Percentiles rank a stretch among this genome's conserved stretches.
Conservation (phyloP, 202 grass and related monocot species). For the Zoysia matrella region DNA sequence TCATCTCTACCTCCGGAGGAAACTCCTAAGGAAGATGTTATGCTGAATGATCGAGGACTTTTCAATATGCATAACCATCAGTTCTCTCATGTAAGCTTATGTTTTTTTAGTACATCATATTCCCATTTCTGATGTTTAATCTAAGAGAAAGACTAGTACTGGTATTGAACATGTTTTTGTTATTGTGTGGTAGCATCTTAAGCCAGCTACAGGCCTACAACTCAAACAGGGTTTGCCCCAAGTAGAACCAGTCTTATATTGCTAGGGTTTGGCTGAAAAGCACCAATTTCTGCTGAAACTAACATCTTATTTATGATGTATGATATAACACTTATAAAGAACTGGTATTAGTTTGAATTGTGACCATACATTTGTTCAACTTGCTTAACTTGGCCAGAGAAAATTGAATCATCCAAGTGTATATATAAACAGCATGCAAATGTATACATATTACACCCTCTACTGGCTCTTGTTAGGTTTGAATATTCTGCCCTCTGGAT, state of each 20-base stretch:
- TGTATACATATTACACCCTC: not conserved
- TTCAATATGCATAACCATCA: slow-evolving; percentile 61
- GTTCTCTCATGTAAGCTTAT: slow-evolving; percentile 82
- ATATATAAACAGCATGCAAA: not conserved
- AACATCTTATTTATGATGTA: not conserved
- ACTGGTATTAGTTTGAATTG: slow-evolving; percentile 10
- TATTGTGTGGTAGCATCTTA: not conserved
- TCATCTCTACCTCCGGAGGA: slow-evolving; percentile 6
- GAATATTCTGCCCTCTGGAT: not conserved
- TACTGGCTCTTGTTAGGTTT: no score
- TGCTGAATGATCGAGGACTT: slow-evolving; percentile 50
- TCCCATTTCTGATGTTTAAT: slow-evolving; percentile 16
- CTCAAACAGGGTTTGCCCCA: not conserved
- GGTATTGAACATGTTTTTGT: not conserved
- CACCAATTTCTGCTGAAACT: not conserved
- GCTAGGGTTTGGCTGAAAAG: slow-evolving; percentile 14
- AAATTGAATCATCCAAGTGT: not conserved
- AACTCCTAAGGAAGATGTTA: slow-evolving; percentile 41
- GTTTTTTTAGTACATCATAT: slow-evolving; percentile 4
- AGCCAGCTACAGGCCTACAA: not conserved
- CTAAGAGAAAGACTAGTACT: not conserved
- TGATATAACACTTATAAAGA: not conserved
- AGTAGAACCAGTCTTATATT: slow-evolving; percentile 15
- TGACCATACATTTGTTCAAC: slow-evolving; percentile 24
- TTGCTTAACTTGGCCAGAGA: slow-evolving; percentile 17